Evolutionary conservation across 75 land plant genomes (phyloP).

Genomic region (Cryptomeria japonica): DNA sequence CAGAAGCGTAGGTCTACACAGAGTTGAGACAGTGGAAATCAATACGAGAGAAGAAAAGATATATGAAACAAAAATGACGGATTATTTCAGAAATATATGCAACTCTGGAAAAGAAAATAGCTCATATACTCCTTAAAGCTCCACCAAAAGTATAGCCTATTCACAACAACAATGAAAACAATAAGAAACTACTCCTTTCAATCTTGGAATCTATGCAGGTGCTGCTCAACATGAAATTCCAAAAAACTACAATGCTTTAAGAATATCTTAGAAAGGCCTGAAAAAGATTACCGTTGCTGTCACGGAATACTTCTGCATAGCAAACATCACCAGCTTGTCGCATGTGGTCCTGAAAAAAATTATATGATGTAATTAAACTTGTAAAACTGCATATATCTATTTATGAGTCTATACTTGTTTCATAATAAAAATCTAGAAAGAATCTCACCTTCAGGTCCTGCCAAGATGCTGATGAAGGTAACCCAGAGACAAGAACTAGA

Average conservation of each 20-base stretch:
- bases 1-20: neutral
- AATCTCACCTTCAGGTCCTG: slow-evolving; percentile 85
- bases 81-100: neutral
- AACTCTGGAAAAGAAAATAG: neutral
- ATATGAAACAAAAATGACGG: neutral
- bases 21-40: neutral
- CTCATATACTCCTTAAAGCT: neutral
- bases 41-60: neutral
- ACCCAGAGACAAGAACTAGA: slow-evolving; percentile 80
- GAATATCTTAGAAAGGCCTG: neutral
- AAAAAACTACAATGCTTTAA: neutral
- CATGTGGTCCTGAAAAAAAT: slow-evolving; percentile 82
- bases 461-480: slow-evolving; percentile 97
- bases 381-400: neutral
- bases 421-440: neutral
- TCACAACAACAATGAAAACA: neutral
- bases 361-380: neutral
- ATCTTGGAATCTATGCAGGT: neutral
- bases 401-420: neutral
- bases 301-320: slow-evolving; percentile 93
- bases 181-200: neutral
- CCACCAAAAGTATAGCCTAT: neutral
- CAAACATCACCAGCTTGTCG: slow-evolving; percentile 94
- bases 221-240: neutral
- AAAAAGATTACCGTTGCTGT: slow-evolving; percentile 67